Conservation (phyloP, 2,329 filamentous ascomycete genomes). For the Pseudogymnoascus sp. region DNA sequence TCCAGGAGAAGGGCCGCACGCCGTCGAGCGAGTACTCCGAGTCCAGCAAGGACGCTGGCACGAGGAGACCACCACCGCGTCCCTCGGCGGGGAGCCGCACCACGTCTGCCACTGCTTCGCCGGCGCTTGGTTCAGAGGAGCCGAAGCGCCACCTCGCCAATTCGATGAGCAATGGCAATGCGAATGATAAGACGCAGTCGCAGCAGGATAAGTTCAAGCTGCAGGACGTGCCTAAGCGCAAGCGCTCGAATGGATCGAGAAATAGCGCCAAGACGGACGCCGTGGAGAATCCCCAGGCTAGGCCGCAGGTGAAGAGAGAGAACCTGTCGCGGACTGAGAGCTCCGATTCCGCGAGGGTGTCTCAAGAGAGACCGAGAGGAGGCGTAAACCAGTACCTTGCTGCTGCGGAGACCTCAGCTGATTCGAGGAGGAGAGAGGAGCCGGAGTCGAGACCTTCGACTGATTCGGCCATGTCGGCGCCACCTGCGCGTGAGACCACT, state of each 20-base stretch:
- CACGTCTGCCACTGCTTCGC: constrained; percentile 19
- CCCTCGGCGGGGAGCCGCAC: constrained; percentile 18
- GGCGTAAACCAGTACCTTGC: not conserved
- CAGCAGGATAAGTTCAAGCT: constrained; percentile 60
- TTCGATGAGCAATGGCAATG: constrained; percentile 17
- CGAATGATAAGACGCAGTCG: constrained; percentile 30
- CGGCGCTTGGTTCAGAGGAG: constrained; percentile 22
- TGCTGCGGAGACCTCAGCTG: no score
- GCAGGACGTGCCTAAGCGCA: constrained; percentile 68
- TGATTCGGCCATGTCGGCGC: constrained; percentile 13
- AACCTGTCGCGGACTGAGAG: not conserved
- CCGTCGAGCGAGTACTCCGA: constrained; percentile 52
- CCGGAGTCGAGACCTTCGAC: constrained; percentile 36
- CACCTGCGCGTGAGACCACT: not conserved
- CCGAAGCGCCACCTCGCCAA: constrained; percentile 23
- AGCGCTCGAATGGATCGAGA: constrained; percentile 36
- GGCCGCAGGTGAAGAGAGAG: not conserved
- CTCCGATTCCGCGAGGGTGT: not conserved
- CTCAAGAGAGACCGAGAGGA: not conserved
- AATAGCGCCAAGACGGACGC: constrained; percentile 31
- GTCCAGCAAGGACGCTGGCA: constrained; percentile 32
- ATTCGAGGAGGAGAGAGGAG: constrained; percentile 37
- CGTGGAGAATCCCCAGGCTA: not conserved
- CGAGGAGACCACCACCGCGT: constrained; percentile 38
- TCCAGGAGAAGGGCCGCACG: constrained; percentile 72